Conservation (phyloP, 2,329 filamentous ascomycete genomes). For the Samsoniella hepiali region DNA sequence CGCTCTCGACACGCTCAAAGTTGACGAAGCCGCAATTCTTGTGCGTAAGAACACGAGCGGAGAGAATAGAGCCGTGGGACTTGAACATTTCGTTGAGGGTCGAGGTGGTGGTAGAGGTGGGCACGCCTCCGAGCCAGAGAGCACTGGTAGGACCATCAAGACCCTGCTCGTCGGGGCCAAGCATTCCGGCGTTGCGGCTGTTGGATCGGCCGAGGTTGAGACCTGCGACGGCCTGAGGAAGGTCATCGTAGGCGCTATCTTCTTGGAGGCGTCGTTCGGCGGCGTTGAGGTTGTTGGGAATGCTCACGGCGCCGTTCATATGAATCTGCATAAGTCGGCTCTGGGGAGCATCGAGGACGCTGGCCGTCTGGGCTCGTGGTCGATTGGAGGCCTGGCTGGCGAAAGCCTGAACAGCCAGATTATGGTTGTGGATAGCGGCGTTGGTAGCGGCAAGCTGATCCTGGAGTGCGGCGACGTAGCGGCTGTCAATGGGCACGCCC, state of each 20-base stretch:
- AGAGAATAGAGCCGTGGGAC: slow-evolving; percentile 85
- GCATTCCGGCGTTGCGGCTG: slow-evolving; percentile 63
- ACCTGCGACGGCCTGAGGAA: slow-evolving; percentile 77
- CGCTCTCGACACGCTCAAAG: slow-evolving; percentile 87
- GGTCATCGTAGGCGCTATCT: slow-evolving; percentile 73
- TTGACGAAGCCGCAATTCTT: slow-evolving; percentile 99
- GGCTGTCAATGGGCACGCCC: slow-evolving; percentile 49
- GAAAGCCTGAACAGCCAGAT: slow-evolving; percentile 88
- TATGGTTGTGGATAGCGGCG: slow-evolving; percentile 80
- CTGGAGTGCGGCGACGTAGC: slow-evolving; percentile 60
- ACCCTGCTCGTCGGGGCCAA: slow-evolving; percentile 72
- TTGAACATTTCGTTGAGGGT: slow-evolving; percentile 95
- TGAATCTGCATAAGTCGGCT: slow-evolving; percentile 67
- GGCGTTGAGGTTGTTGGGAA: slow-evolving; percentile 72
- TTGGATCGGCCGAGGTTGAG: slow-evolving; percentile 69
- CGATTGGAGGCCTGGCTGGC: slow-evolving; percentile 80
- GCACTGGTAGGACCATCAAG: slow-evolving; percentile 89
- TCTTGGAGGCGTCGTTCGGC: slow-evolving; percentile 73
- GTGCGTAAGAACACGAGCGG: slow-evolving; percentile 89
- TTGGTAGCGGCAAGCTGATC: slow-evolving; percentile 63
- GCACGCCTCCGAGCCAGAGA: slow-evolving; percentile 95
- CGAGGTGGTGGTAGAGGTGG: slow-evolving; percentile 92
- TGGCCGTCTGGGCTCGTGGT: slow-evolving; percentile 86
- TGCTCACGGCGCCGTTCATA: slow-evolving; percentile 64
- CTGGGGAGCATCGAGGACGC: slow-evolving; percentile 78